Base-by-base conservation (phyloP, 495 filamentous ascomycete genomes). In the Darksidea phi region DNA sequence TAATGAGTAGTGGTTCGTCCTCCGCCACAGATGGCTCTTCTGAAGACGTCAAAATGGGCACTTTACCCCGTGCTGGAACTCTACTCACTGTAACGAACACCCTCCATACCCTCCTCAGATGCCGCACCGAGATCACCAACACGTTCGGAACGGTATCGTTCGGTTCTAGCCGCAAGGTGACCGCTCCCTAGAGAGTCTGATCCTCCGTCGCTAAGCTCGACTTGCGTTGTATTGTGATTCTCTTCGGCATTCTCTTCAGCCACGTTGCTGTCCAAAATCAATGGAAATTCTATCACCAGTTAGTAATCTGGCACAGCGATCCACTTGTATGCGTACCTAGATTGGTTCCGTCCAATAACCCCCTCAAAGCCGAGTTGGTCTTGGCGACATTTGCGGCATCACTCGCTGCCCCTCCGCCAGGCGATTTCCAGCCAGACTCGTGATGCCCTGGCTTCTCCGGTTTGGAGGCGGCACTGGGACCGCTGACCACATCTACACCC, bases 261-360 rank as follows among this genome's bases (percentile, higher is more conserved):
- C 32, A 20, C 42, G 18, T 57, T 38, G 32, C 51, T 41, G 37
- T 57, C 38, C 25, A 57, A 41, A 54, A 54, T 41, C 21, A 54
- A 42, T 48, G 54, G 54, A 61, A 54, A 61, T 61, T 61, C 58
- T 61, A 36, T 47, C 38, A 36, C 18, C 7, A 54, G 48, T 54
- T 54, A 53, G 50, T 61, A 46, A 43, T n/a, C 38, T 53, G 15
- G 28, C 28, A 32, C 10, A 3, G 3, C 28, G 3, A 32, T 32
- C 10, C 28, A 32, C 28, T 32, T 32, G 18, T n/a, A 61, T 47
- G 34, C 48, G 37, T 54, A 48, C 49, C 58, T 61, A 47, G 50
- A 54, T 49, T 54, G 32, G 38, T 61, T 61, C 58, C 24, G 46
- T 48, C 32, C 34, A 61, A 48, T 46, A 61, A 61, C 34, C 41